Evolutionary conservation across 768 basidiomycete species (phyloP), one percentile per base, ranked within the genome.

Genomic region (Rhizopogon rudus): DNA sequence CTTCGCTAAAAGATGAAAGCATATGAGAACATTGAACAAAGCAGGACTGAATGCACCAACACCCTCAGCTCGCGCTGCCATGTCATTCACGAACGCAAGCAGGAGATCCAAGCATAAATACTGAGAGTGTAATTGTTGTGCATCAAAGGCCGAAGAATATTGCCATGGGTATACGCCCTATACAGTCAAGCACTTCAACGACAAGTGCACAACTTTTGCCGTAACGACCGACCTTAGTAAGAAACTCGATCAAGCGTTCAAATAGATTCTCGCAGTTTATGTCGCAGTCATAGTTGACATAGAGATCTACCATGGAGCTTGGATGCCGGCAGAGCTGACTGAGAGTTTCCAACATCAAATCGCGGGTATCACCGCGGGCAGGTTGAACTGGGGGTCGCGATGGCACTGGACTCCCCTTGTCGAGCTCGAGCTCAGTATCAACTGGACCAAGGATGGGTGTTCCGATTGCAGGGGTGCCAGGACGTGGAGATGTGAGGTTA

Each of bases 251-350:
- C 20, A 98, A 73, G 14, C 91, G 79, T 67, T 98, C 95, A 62
- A 95, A 96, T 54, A 98, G 72, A 68, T 98, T 96, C 74, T 98
- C 97, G 68, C 92, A 93, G 65, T 98, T 96, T 60, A 89, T 84
- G 64, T 97, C 93, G 65, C 94, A 98, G 67, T 99, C 97, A 69
- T 98, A 99, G 69, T 98, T 99, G 53, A 85, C 80, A 74, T 93
- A 99, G 13, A 97, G 75, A 64, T 98, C 93, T 44, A 96, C 91
- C 89, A 97, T 93, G 74, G 96, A 95, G 65, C 87, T 91, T 2
- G 91, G 83, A 62, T 89, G 84, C 3, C 88, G 78, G 14, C 91
- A 87, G 43, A 95, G 81, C 52, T 91, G 87, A 52, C 81, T 81
- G 25, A 98, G 74, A 5, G 89, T 89, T 69, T 98, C 96, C 56